Evolutionary conservation across 2,329 filamentous ascomycete species (phyloP), one percentile per base, ranked within the genome.

Genomic region (Chaetothyriales sp.): DNA sequence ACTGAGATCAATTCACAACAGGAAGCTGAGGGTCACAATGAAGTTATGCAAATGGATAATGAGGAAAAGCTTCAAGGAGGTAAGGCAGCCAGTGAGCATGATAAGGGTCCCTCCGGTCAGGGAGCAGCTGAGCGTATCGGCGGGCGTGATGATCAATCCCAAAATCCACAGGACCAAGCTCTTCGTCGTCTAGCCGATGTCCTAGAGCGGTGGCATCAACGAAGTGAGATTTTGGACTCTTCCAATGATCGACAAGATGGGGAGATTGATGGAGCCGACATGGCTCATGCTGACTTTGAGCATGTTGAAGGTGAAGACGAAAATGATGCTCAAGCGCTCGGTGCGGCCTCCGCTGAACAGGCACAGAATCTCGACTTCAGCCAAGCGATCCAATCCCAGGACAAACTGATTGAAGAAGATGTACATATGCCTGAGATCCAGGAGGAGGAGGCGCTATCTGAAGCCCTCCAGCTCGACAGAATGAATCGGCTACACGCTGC

Each of bases 141-240:
- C 5, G 60, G 60, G 20, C 56, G 51, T 15, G 51, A 60, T 25
- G 56, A 61, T 18, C 33, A 40, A 40, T 40, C 33, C 33, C 44
- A 51, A n/a, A 54, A 57, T 7, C 46, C 56, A 20, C 47, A 58
- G 50, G n/a, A 58, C 47, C 52, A 58, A 48, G 86, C 89, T 1
- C 95, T 95, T 75, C 92, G 92, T 70, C 94, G 95, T 64, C 78
- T 98, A 28, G 92, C 92, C 19, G 89, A 98, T 70, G 85, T 88
- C 5, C 75, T 98, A 29, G 89, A 97, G 66, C 81, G 84, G 61
- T 98, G 89, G 87, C 89, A 97, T 67, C 86, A 89, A 63, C 86
- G 94, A 62, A 80, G 80, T 46, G 85, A 95, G 56, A 97, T 98
- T 60, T 73, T 78, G 64, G 77, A 84, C 53, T 70, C 77, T 4